Percentiles rank a stretch among this genome's conserved stretches.
These are phyloP conservation scores for Prunus padus DNA, from an alignment of 306 rosid species.

Conservation along the genomic window DNA sequence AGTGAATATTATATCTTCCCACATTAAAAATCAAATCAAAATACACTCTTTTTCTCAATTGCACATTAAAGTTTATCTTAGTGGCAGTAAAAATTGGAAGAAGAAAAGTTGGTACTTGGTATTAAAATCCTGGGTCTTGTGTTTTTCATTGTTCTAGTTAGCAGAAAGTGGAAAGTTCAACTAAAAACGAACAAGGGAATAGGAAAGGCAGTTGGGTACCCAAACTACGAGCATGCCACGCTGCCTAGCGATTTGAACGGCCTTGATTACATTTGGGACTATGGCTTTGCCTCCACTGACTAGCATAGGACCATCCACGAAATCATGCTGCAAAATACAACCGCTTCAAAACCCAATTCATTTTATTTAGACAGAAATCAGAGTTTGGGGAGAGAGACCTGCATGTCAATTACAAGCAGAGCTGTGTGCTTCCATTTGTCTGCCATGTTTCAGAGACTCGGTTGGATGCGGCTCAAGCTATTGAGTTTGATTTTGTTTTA, in stretches of 20 bases:
- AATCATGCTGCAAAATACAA: conserved; percentile 58
- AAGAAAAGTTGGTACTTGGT: background rate
- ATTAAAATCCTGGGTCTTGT: background rate
- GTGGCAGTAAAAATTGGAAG: background rate
- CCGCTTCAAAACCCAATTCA: background rate
- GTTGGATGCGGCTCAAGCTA: too few species aligned
- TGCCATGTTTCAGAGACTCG: conserved; percentile 38
- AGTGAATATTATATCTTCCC: background rate
- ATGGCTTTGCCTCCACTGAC: conserved; percentile 68
- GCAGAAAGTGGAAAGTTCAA: background rate
- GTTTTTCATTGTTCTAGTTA: background rate
- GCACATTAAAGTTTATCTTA: background rate
- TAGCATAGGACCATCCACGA: conserved; percentile 42
- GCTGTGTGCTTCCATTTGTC: conserved; percentile 48
- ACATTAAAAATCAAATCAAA: background rate
- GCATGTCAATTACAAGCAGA: conserved; percentile 83
- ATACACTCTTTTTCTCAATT: background rate
- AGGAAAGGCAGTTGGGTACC: conserved; percentile 35
- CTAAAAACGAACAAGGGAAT: background rate
- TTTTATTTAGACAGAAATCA: background rate
- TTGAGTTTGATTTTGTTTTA: too few species aligned
- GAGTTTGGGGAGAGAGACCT: conserved; percentile 35
- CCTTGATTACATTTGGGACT: conserved; percentile 64
- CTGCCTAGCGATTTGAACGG: conserved; percentile 63
- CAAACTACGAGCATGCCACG: conserved; percentile 71